Conservation (phyloP, 169 alveolate species). For the Perkinsus marinus region DNA sequence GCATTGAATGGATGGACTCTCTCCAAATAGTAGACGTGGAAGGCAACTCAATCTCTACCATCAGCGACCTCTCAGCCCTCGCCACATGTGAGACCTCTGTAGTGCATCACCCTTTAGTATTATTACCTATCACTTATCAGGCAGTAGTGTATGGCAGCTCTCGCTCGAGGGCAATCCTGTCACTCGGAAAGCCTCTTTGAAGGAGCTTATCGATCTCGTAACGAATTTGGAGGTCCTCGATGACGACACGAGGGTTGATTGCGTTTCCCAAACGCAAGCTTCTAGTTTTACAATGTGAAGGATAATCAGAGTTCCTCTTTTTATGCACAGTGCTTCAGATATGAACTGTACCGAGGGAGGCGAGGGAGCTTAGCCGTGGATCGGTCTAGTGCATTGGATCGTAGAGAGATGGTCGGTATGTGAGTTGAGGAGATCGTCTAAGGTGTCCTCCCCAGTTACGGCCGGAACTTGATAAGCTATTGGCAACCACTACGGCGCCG, state of each 20-base stretch:
- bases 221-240: not conserved
- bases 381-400: not conserved
- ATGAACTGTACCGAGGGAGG: not conserved
- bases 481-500: too few species aligned
- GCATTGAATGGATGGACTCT: not conserved
- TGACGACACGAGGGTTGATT: not conserved
- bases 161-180: not conserved
- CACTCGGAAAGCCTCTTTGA: not conserved
- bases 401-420: not conserved
- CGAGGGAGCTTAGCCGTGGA: not conserved
- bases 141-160: not conserved
- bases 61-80: not conserved
- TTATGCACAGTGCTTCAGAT: not conserved
- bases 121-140: not conserved
- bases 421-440: too few species aligned
- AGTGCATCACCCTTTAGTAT: not conserved
- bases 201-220: not conserved
- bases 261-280: not conserved
- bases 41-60: not conserved
- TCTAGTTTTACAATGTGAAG: not conserved
- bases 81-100: not conserved
- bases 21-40: not conserved
- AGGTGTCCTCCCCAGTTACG: not conserved
- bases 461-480: not conserved
- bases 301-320: not conserved